Evolutionary conservation across 345 rosid genomes (phyloP).

Genomic region (Eucalyptus camaldulensis): DNA sequence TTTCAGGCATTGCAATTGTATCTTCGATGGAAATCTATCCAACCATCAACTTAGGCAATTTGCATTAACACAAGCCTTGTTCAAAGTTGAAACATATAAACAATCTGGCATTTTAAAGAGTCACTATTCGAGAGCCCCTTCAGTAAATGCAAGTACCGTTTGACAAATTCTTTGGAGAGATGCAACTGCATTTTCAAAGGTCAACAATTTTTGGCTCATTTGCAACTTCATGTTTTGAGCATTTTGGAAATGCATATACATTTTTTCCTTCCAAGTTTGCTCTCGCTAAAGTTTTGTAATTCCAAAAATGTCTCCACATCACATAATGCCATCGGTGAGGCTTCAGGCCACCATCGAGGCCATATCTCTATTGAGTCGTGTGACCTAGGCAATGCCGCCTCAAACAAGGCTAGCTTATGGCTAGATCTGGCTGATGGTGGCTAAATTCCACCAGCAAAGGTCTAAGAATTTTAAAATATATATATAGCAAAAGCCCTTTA

Average conservation of each 20-base stretch:
- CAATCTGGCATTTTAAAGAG: neutral
- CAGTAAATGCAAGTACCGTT: too few relatives aligned
- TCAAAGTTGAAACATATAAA: neutral
- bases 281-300: neutral
- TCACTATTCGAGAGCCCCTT: too few relatives aligned
- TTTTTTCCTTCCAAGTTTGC: neutral
- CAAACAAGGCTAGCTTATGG: neutral
- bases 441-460: neutral
- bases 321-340: neutral
- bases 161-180: too few relatives aligned
- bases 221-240: too few relatives aligned
- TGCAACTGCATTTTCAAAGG: too few relatives aligned
- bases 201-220: too few relatives aligned
- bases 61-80: neutral
- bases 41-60: neutral
- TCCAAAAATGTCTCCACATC: neutral
- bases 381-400: rapidly evolving
- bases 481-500: too few relatives aligned
- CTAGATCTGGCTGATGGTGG: rapidly evolving
- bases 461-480: neutral
- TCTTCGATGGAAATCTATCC: neutral
- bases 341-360: rapidly evolving
- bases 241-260: too few relatives aligned
- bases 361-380: neutral
- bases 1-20: neutral